Base-by-base conservation (phyloP, 306 rosid species). In the Fragaria iinumae region DNA sequence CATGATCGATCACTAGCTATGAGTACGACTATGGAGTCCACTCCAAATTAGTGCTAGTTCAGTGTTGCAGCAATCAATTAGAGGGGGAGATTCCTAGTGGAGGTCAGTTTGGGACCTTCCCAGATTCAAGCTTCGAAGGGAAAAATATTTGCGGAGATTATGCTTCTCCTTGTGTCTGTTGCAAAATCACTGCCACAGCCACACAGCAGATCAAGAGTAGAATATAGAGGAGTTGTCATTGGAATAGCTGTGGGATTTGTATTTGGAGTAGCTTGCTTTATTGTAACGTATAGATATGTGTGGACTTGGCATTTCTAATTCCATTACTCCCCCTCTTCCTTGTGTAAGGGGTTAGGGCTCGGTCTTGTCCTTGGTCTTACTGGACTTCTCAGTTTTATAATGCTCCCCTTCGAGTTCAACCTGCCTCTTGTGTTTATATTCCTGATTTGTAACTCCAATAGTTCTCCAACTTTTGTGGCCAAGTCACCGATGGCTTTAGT, bases 101-200 rank as follows among this genome's bases (percentile, higher is more conserved):
- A 21, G 85, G 80, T 41, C 92, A 89, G 76, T 83, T 89, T 74
- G 59, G 11, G 57, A 84, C 89, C 23, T 89, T 89, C 76, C 75
- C 90, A 16, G 57, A 67, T 77, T 83, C 93, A 67, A 81, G 90
- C 71, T 89, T 86, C 34, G 87, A 75, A 47, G 90, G 90, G 8
- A 89, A 89, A 67, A 11, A 53, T 72, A 79, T 83, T 45, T 80
- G 85, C 23, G 89, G 32, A 29, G 32, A 29, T 0, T 29, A 2
- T 29, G 32, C 32, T 29, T 29, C 32, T 0, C 32, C 3, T 29
- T 29, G 32, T 29, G 32, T 29, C 32, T 29, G 32, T 29, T 29
- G 32, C 32, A 25, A 25, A 25, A 25, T 25, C 25, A 25, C 25
- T 25, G 25, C 25, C 25, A 25, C 25, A 25, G 2, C 3, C 32